These are phyloP conservation scores for Podospora australis DNA, from an alignment of 495 filamentous ascomycete species.

Conservation along the genomic window DNA sequence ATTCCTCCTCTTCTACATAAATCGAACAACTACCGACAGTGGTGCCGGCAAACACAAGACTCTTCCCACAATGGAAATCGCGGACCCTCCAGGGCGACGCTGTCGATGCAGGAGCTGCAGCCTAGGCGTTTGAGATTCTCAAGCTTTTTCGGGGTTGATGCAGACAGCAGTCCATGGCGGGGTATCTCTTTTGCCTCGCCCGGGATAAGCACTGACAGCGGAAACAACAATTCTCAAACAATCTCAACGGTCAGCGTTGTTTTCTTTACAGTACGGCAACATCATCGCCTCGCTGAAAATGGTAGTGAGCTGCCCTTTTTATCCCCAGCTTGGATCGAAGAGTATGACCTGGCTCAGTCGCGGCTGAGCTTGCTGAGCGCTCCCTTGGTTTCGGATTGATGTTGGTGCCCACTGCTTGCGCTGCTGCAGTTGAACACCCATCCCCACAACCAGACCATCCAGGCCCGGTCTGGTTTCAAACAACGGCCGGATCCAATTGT, in stretches of 20 bases:
- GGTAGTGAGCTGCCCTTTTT: neutral
- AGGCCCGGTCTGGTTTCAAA: neutral
- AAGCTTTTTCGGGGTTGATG: conserved; percentile 3
- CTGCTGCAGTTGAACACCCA: too few relatives aligned
- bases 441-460: neutral
- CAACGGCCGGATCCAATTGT: neutral
- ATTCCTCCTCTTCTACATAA: too few relatives aligned
- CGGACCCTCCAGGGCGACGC: neutral
- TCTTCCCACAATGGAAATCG: neutral
- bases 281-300: neutral
- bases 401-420: too few relatives aligned
- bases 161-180: neutral
- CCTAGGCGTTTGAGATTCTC: conserved; percentile 6
- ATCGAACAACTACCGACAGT: too few relatives aligned
- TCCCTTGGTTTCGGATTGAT: neutral
- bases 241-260: neutral
- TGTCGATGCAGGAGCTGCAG: conserved; percentile 2
- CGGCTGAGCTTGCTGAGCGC: neutral
- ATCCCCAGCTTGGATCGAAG: too few relatives aligned
- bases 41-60: conserved; percentile 2
- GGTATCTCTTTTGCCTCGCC: neutral
- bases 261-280: neutral
- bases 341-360: neutral
- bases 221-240: conserved; percentile 4
- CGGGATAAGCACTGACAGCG: neutral